Conservation (phyloP, 495 filamentous ascomycete genomes). For the Aspergillus incahuasiensis region DNA sequence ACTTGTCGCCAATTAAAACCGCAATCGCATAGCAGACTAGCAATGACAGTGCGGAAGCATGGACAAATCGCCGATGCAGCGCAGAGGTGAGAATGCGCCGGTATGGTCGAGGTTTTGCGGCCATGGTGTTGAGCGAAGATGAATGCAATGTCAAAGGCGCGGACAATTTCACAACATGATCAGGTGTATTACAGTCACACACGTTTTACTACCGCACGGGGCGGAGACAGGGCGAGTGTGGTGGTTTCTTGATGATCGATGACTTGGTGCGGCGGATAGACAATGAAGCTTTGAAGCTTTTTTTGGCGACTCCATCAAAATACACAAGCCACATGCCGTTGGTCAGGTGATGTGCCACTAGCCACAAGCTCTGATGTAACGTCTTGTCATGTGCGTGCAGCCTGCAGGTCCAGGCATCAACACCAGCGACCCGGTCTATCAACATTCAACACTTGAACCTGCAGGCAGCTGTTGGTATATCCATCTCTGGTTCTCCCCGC, state of each 20-base stretch:
- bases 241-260: constrained; percentile 5
- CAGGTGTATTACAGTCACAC: constrained; percentile 17
- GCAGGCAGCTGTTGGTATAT: constrained; percentile 13
- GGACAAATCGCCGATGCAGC: constrained; percentile 79
- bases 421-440: constrained; percentile 11
- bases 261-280: constrained; percentile 13
- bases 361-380: constrained; percentile 9
- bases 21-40: constrained; percentile 70
- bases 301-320: constrained; percentile 34
- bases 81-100: constrained; percentile 88
- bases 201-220: constrained; percentile 3
- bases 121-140: constrained; percentile 39
- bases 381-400: constrained; percentile 34
- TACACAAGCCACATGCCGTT: constrained; percentile 29
- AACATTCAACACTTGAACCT: background rate
- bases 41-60: constrained; percentile 61
- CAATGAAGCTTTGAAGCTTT: constrained; percentile 20
- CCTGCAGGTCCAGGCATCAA: constrained; percentile 28
- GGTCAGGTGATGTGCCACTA: constrained; percentile 28
- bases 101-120: constrained; percentile 55
- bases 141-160: constrained; percentile 20
- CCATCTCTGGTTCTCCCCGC: background rate
- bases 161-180: constrained; percentile 34
- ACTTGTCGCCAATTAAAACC: constrained; percentile 64
- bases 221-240: background rate